These are phyloP conservation scores for Tricholoma sp. DNA, from an alignment of 768 basidiomycete genomes.

Conservation along the genomic window DNA sequence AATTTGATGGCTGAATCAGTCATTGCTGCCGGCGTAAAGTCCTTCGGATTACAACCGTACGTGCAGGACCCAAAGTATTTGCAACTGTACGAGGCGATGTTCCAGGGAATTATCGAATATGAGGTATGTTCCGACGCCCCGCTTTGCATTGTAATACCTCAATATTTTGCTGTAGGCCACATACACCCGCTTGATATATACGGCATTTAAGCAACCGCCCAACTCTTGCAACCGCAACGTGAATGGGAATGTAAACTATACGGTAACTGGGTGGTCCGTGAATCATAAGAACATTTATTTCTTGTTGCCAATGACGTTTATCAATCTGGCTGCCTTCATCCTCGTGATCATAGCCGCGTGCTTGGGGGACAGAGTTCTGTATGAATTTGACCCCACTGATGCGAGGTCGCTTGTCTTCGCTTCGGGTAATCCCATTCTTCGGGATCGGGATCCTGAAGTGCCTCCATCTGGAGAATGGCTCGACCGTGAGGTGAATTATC, in stretches of 20 bases:
- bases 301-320: slow-evolving; percentile 18
- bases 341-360: slow-evolving; percentile 10
- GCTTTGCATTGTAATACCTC: too few relatives aligned
- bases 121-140: slow-evolving; percentile 9
- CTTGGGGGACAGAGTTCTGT: background rate
- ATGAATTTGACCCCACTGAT: background rate
- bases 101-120: slow-evolving; percentile 21
- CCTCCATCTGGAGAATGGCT: too few relatives aligned
- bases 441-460: too few relatives aligned
- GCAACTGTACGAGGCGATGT: slow-evolving; percentile 16
- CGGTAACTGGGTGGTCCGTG: background rate
- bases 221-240: background rate
- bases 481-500: too few relatives aligned
- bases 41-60: slow-evolving; percentile 8
- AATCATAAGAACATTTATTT: too few relatives aligned
- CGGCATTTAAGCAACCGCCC: background rate
- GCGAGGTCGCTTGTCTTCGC: background rate
- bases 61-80: slow-evolving; percentile 5
- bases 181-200: background rate
- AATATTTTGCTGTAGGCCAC: background rate
- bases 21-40: slow-evolving; percentile 16
- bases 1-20: slow-evolving; percentile 18
- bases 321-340: slow-evolving; percentile 16
- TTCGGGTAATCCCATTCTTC: too few relatives aligned
- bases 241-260: background rate